Evolutionary conservation across 2,329 filamentous ascomycete species (phyloP).

Genomic region (Ramularia collo-cygni): DNA sequence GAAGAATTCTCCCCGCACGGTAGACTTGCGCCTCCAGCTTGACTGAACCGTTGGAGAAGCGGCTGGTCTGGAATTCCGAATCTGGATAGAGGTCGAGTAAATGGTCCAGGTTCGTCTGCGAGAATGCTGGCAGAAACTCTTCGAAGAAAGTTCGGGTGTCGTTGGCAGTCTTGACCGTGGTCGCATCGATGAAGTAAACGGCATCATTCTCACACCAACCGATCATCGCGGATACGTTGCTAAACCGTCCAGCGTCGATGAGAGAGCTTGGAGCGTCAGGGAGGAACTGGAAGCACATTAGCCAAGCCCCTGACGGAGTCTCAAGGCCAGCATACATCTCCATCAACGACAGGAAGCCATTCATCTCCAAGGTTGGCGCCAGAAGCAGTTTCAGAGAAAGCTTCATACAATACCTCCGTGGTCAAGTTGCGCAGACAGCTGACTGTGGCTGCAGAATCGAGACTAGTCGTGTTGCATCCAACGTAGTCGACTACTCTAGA

Average conservation of each 20-base stretch:
- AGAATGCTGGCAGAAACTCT: conserved; percentile 35
- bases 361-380: conserved; percentile 40
- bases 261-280: conserved; percentile 36
- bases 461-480: conserved; percentile 37
- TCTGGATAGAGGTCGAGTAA: conserved; percentile 32
- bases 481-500: conserved; percentile 35
- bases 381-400: conserved; percentile 39
- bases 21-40: conserved; percentile 43
- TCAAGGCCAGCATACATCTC: conserved; percentile 26
- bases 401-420: conserved; percentile 38
- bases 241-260: conserved; percentile 33
- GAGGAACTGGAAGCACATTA: conserved; percentile 34
- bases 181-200: conserved; percentile 24
- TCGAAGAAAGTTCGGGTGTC: conserved; percentile 34
- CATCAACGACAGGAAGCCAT: conserved; percentile 46
- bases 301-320: not conserved
- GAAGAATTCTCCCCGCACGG: conserved; percentile 43
- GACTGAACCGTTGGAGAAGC: conserved; percentile 23
- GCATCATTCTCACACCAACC: conserved; percentile 42
- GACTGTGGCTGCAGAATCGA: conserved; percentile 39
- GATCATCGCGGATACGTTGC: conserved; percentile 35
- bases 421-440: conserved; percentile 41
- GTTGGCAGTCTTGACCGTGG: conserved; percentile 3
- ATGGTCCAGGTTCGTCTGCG: conserved; percentile 18
- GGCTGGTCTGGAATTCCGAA: conserved; percentile 38